These are phyloP conservation scores for Neonothopanus nambi DNA, from an alignment of 1,284 basidiomycete species.

Conservation along the genomic window DNA sequence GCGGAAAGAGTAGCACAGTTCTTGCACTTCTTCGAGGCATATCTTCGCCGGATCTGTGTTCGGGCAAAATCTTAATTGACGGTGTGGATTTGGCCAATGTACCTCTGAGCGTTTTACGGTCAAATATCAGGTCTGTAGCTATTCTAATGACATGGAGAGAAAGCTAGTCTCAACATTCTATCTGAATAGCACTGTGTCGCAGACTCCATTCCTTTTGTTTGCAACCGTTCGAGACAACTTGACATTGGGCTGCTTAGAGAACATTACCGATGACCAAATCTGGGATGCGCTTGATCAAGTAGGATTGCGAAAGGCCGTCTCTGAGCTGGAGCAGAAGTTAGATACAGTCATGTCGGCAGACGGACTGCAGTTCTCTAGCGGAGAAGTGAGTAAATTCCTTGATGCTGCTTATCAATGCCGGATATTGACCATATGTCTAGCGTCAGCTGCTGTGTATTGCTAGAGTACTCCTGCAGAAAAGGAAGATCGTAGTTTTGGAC, in stretches of 20 bases:
- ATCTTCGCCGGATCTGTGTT: constrained; percentile 11
- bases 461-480: neutral
- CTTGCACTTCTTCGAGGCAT: constrained; percentile 18
- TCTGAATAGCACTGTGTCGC: constrained; percentile 14
- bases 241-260: constrained; percentile 4
- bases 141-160: neutral
- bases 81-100: constrained; percentile 16
- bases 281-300: constrained; percentile 17
- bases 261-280: constrained; percentile 10
- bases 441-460: constrained; percentile 23
- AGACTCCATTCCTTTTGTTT: constrained; percentile 18
- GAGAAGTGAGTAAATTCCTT: constrained; percentile 14
- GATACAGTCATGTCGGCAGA: constrained; percentile 19
- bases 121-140: constrained; percentile 13
- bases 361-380: constrained; percentile 17
- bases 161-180: neutral
- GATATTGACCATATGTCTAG: constrained; percentile 17
- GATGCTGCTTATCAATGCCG: constrained; percentile 12
- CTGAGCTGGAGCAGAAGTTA: constrained; percentile 12
- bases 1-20: constrained; percentile 15
- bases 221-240: constrained; percentile 13
- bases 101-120: constrained; percentile 11
- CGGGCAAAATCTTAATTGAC: constrained; percentile 16
- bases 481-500: constrained; percentile 25
- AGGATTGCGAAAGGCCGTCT: constrained; percentile 14